A percentile compares a stretch with the other conserved stretches of the same genome.
phyloP scores from a whole-genome alignment of 345 rosid species.

The Fremontodendron californicum region DNA sequence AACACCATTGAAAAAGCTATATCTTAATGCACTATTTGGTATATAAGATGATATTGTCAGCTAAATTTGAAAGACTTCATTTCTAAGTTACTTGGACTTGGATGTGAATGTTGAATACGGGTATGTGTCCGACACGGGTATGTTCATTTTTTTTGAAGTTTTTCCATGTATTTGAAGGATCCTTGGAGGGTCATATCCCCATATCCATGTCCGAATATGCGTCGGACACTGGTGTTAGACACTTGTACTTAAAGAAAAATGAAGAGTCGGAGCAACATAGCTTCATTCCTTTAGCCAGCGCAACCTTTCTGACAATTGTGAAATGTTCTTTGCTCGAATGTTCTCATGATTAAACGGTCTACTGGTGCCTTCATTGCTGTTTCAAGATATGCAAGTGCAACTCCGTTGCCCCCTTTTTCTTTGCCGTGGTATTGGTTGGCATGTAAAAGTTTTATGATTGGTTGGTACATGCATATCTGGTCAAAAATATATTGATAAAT shows the following conservation, averaged over 20 bases:
- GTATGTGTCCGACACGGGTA: too few species aligned
- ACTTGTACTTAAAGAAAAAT: too few species aligned
- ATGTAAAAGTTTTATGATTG: constrained; percentile 43
- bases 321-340: constrained; percentile 10
- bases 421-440: constrained; percentile 98
- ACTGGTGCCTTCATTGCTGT: constrained; percentile 84
- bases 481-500: not conserved
- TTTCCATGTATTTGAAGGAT: too few species aligned
- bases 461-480: not conserved
- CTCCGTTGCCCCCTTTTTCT: constrained; percentile 92
- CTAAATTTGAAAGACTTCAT: not conserved
- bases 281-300: not conserved
- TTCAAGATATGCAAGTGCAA: constrained; percentile 85
- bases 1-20: not conserved
- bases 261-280: too few species aligned
- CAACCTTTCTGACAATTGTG: too few species aligned
- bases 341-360: constrained; percentile 45
- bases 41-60: not conserved
- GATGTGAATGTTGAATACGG: too few species aligned
- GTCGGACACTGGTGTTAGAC: too few species aligned
- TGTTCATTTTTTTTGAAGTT: too few species aligned
- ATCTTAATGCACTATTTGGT: not conserved
- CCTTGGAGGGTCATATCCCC: too few species aligned
- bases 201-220: too few species aligned
- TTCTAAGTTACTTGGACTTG: too few species aligned